A percentile compares a stretch with the other conserved stretches of the same genome.
These are phyloP conservation scores for Phellinidium pouzarii DNA, from an alignment of 1,284 basidiomycete species.

Conservation along the genomic window DNA sequence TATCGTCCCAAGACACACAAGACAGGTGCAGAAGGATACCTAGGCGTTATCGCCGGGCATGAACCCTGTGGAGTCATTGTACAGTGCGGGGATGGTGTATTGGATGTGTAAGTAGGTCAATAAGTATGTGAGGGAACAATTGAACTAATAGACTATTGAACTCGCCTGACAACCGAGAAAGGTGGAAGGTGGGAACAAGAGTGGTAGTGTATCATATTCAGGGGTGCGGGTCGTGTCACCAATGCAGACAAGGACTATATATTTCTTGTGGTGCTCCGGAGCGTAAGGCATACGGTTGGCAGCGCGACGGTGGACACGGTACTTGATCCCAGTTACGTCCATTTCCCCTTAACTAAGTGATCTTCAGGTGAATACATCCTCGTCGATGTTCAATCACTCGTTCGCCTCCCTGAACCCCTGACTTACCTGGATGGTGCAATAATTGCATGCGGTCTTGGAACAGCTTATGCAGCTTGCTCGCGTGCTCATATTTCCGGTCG, in stretches of 20 bases:
- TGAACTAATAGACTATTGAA: background rate
- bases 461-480: slow-evolving; percentile 17
- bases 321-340: background rate
- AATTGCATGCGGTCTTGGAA: slow-evolving; percentile 18
- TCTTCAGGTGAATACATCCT: slow-evolving; percentile 17
- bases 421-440: slow-evolving; percentile 19
- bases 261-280: slow-evolving; percentile 16
- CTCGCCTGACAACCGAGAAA: too few relatives aligned
- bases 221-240: slow-evolving; percentile 18
- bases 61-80: slow-evolving; percentile 19
- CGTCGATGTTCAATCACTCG: slow-evolving; percentile 15
- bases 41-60: slow-evolving; percentile 18
- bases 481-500: slow-evolving; percentile 18
- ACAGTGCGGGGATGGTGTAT: slow-evolving; percentile 16
- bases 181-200: slow-evolving; percentile 19
- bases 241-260: slow-evolving; percentile 15
- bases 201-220: slow-evolving; percentile 20
- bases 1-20: slow-evolving; percentile 18
- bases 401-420: slow-evolving; percentile 13
- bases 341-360: background rate
- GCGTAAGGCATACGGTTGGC: slow-evolving; percentile 19
- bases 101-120: slow-evolving; percentile 14
- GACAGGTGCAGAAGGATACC: slow-evolving; percentile 17
- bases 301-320: slow-evolving; percentile 20
- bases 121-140: background rate